These are phyloP conservation scores for Plenodomus tracheiphilus DNA, from an alignment of 2,329 filamentous ascomycete genomes.

Conservation along the genomic window DNA sequence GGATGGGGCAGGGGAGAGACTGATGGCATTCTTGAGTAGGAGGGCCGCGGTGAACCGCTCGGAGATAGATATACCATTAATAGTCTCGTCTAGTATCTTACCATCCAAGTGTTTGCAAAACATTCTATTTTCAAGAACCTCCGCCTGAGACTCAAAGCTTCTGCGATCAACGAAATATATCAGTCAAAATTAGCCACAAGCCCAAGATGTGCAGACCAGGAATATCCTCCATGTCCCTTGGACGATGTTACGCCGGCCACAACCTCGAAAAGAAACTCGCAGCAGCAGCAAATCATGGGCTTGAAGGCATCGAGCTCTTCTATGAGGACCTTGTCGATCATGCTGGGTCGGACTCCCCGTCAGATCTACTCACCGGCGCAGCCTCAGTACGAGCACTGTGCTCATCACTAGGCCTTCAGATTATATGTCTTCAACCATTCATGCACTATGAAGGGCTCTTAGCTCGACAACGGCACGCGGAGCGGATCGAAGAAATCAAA, in stretches of 20 bases:
- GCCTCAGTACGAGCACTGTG: conserved; percentile 61
- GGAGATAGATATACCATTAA: too few species aligned
- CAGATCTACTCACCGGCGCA: conserved; percentile 62
- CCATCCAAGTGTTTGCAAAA: too few species aligned
- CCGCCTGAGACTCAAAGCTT: too few species aligned
- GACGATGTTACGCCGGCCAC: conserved; percentile 69
- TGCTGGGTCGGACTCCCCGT: conserved; percentile 50
- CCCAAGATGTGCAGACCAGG: conserved; percentile 59
- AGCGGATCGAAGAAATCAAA: conserved; percentile 64
- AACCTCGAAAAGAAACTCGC: conserved; percentile 68
- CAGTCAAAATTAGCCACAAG: too few species aligned
- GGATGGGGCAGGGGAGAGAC: too few species aligned
- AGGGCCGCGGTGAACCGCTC: too few species aligned
- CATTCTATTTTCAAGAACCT: too few species aligned
- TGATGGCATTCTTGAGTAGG: too few species aligned
- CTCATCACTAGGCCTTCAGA: conserved; percentile 56
- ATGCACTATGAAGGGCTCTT: conserved; percentile 75
- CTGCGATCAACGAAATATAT: too few species aligned
- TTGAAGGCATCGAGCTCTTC: conserved; percentile 75
- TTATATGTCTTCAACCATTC: conserved; percentile 76
- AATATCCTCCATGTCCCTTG: conserved; percentile 78
- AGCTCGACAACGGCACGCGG: conserved; percentile 61
- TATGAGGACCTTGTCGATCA: conserved; percentile 73
- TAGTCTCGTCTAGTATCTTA: too few species aligned
- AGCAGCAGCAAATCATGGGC: conserved; percentile 66